phyloP scores from a whole-genome alignment of 2,329 filamentous ascomycete species.

The Talaromyces piceae region DNA sequence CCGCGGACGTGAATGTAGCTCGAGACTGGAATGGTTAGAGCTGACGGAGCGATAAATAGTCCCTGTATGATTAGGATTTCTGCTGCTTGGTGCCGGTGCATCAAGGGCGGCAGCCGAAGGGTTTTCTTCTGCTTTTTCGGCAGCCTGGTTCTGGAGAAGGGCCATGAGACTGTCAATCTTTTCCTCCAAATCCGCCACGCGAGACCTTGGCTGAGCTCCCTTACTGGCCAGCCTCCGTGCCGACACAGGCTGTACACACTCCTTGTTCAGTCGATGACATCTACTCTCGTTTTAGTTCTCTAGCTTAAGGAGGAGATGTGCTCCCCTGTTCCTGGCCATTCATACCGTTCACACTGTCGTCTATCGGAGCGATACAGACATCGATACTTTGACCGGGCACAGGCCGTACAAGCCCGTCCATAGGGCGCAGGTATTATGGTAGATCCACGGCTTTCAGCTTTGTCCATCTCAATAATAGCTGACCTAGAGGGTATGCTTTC shows the following conservation, averaged over 20 bases:
- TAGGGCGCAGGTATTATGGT: neutral
- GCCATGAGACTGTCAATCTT: conserved; percentile 4
- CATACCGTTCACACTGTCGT: conserved; percentile 2
- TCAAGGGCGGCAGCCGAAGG: neutral
- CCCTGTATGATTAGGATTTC: neutral
- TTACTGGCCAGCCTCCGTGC: conserved; percentile 1
- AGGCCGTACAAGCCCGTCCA: conserved; percentile 4
- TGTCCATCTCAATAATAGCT: no score
- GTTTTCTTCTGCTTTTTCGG: neutral
- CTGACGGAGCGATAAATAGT: neutral
- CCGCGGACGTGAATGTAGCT: no score
- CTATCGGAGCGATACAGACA: conserved; percentile 4
- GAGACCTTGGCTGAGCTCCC: neutral
- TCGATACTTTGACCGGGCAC: conserved; percentile 1
- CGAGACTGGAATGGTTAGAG: neutral
- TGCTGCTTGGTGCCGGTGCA: neutral
- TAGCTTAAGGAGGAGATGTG: no score
- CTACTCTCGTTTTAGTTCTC: neutral
- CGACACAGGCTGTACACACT: neutral
- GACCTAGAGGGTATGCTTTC: no score
- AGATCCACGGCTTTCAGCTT: neutral
- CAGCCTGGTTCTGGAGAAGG: conserved; percentile 1
- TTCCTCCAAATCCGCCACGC: neutral
- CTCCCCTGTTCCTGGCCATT: no score
- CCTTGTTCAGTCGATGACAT: conserved; percentile 4